A percentile compares a stretch with the other conserved stretches of the same genome.
Evolutionary conservation across 768 basidiomycete species (phyloP).

Genomic region (Artomyces pyxidatus): DNA sequence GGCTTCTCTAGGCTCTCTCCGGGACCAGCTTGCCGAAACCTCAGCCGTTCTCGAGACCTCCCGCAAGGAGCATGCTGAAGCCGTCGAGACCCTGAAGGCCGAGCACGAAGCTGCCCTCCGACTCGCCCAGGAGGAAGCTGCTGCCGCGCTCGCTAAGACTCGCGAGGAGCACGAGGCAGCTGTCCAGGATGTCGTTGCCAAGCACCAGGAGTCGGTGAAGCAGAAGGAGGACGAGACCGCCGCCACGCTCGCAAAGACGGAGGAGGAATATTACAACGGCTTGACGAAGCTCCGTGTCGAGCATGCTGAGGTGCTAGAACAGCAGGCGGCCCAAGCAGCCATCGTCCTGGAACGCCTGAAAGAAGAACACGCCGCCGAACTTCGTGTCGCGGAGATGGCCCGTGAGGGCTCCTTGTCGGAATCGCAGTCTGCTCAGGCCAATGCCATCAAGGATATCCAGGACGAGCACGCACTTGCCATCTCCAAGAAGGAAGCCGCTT

Average conservation of each 20-base stretch:
- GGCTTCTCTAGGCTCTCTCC: slow-evolving; percentile 24
- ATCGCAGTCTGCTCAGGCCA: slow-evolving; percentile 58
- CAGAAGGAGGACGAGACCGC: slow-evolving; percentile 54
- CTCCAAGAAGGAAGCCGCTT: slow-evolving; percentile 55
- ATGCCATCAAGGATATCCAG: slow-evolving; percentile 57
- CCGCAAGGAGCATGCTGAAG: slow-evolving; percentile 50
- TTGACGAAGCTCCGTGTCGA: slow-evolving; percentile 69
- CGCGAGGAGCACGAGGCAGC: slow-evolving; percentile 43
- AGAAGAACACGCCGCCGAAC: slow-evolving; percentile 67
- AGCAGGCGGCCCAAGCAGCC: slow-evolving; percentile 49
- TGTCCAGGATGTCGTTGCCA: slow-evolving; percentile 40
- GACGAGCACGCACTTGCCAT: slow-evolving; percentile 66
- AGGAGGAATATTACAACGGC: slow-evolving; percentile 77
- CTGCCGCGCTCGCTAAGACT: slow-evolving; percentile 37
- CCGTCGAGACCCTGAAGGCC: slow-evolving; percentile 45
- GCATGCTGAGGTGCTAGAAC: slow-evolving; percentile 58
- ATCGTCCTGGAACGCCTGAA: slow-evolving; percentile 61
- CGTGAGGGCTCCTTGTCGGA: slow-evolving; percentile 68
- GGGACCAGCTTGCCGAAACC: slow-evolving; percentile 24
- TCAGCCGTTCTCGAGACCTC: slow-evolving; percentile 24
- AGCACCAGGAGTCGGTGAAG: slow-evolving; percentile 50
- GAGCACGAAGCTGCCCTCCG: slow-evolving; percentile 35
- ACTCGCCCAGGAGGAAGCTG: slow-evolving; percentile 46
- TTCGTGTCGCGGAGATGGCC: slow-evolving; percentile 69
- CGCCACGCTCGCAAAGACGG: slow-evolving; percentile 53